A percentile compares a stretch with the other conserved stretches of the same genome.
These are phyloP conservation scores for Beauveria sp. DNA, from an alignment of 2,329 filamentous ascomycete genomes.

Conservation along the genomic window DNA sequence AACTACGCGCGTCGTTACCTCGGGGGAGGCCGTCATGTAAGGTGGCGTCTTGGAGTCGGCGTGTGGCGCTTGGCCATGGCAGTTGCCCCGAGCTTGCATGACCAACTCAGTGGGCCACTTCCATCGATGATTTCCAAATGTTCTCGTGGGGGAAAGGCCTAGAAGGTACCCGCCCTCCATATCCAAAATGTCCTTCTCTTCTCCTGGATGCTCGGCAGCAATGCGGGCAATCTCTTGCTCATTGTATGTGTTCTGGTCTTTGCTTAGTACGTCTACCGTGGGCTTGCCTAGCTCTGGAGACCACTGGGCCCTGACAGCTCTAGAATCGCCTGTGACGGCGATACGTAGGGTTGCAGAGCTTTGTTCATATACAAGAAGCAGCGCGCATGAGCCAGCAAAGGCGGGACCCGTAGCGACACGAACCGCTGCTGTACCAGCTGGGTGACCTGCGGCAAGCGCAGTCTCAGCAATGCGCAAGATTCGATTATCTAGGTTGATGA, in stretches of 20 bases:
- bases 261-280: too few species aligned
- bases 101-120: slow-evolving; percentile 1
- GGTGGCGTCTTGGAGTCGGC: slow-evolving; percentile 7
- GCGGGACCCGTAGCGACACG: not conserved
- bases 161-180: not conserved
- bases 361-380: not conserved
- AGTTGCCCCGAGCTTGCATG: not conserved
- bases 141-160: not conserved
- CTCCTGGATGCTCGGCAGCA: not conserved
- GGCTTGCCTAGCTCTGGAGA: not conserved
- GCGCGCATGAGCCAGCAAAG: slow-evolving; percentile 1
- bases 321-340: not conserved
- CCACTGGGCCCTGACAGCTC: not conserved
- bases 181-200: not conserved
- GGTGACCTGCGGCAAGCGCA: not conserved
- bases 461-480: not conserved
- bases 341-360: not conserved
- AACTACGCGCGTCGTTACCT: slow-evolving; percentile 9
- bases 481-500: not conserved
- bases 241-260: too few species aligned
- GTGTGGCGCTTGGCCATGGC: not conserved
- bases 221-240: not conserved
- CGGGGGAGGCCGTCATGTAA: slow-evolving; percentile 12
- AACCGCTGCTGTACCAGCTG: not conserved
- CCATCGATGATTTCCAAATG: not conserved